Conservation (phyloP, 129 eudicot genomes). For the Ambrosia trifida region DNA sequence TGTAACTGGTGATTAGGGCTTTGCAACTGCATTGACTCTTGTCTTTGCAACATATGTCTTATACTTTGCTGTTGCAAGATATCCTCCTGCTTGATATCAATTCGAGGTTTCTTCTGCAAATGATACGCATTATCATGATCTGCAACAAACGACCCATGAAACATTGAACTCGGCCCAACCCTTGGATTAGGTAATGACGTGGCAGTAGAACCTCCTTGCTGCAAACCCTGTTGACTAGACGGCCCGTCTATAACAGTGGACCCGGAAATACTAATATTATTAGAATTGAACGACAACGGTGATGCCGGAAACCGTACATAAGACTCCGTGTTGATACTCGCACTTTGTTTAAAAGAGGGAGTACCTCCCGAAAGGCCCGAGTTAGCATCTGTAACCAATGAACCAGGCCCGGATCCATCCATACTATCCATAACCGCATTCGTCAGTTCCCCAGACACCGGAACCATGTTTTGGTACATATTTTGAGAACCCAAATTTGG, state of each 20-base stretch:
- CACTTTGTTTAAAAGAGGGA: conserved; percentile 75
- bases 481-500: conserved; percentile 51
- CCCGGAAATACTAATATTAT: conserved; percentile 75
- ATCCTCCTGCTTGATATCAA: conserved; percentile 75
- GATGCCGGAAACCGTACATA: conserved; percentile 74
- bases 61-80: conserved; percentile 61
- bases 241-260: conserved; percentile 67
- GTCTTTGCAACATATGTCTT: conserved; percentile 70
- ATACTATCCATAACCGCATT: conserved; percentile 51
- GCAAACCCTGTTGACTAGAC: conserved; percentile 53
- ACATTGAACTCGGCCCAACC: conserved; percentile 50
- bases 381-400: conserved; percentile 82
- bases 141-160: conserved; percentile 35
- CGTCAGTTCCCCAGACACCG: conserved; percentile 53
- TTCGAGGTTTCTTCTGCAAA: conserved; percentile 71
- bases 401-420: conserved; percentile 69
- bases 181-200: conserved; percentile 61
- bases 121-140: conserved; percentile 43
- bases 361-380: conserved; percentile 79
- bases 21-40: conserved; percentile 63
- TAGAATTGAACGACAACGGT: conserved; percentile 74
- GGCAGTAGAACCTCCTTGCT: conserved; percentile 63
- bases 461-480: conserved; percentile 46
- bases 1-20: conserved; percentile 61
- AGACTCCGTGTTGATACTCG: conserved; percentile 70